A percentile compares a stretch with the other conserved stretches of the same genome.
phyloP scores from a whole-genome alignment of 768 basidiomycete genomes.

The Tricholoma hemisulphureum region DNA sequence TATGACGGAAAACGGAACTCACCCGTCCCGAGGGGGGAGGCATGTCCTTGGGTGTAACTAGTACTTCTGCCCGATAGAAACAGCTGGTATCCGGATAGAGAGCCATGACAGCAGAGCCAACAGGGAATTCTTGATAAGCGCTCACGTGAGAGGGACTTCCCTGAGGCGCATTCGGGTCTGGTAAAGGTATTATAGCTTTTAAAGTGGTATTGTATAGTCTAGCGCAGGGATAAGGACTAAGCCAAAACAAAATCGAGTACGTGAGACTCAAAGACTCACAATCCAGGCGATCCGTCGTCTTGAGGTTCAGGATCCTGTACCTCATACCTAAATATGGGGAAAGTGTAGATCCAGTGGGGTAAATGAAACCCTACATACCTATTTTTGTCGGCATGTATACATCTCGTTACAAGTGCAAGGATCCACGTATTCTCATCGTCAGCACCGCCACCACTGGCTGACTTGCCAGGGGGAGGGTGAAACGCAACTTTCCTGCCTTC shows the following conservation, averaged over 20 bases:
- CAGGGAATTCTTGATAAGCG: conserved; percentile 69
- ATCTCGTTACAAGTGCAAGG: conserved; percentile 69
- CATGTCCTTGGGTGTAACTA: conserved; percentile 57
- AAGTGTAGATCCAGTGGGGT: not conserved
- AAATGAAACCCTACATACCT: conserved; percentile 38
- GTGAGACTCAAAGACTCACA: conserved; percentile 30
- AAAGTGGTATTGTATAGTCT: conserved; percentile 71
- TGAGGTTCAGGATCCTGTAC: conserved; percentile 85
- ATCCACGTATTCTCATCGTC: conserved; percentile 72
- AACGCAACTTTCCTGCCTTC: conserved; percentile 81
- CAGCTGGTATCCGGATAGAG: conserved; percentile 91
- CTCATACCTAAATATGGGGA: conserved; percentile 56
- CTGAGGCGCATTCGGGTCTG: conserved; percentile 61
- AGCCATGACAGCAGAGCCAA: conserved; percentile 76
- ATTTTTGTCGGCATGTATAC: conserved; percentile 70
- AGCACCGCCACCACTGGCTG: conserved; percentile 35
- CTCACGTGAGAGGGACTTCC: conserved; percentile 63
- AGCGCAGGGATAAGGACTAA: conserved; percentile 6
- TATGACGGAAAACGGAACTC: conserved; percentile 9
- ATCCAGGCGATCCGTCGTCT: conserved; percentile 74
- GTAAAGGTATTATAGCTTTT: conserved; percentile 74
- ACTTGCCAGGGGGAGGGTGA: conserved; percentile 63
- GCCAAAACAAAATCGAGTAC: not conserved
- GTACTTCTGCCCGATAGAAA: conserved; percentile 85
- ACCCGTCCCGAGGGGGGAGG: conserved; percentile 35